Conservation (phyloP, 2,329 filamentous ascomycete genomes). For the Trichoderma harzianum region DNA sequence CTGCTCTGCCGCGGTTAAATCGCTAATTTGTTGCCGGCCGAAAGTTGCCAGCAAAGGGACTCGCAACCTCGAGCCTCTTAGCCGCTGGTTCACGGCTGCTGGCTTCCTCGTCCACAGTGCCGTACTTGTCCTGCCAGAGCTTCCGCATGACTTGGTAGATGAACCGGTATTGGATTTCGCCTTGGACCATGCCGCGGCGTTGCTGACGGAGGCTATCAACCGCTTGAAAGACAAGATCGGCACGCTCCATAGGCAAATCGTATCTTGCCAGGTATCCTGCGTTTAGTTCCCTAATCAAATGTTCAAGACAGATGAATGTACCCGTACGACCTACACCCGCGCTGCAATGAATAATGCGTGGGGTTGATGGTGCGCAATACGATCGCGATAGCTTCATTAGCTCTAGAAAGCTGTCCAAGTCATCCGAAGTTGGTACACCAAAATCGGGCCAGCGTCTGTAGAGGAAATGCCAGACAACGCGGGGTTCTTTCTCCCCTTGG, state of each 20-base stretch:
- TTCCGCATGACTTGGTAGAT: constrained; percentile 83
- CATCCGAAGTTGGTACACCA: constrained; percentile 68
- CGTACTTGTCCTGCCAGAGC: constrained; percentile 66
- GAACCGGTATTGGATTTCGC: constrained; percentile 78
- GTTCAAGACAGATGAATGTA: constrained; percentile 95
- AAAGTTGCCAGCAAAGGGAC: constrained; percentile 35
- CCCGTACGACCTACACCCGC: constrained; percentile 92
- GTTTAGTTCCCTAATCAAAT: constrained; percentile 78
- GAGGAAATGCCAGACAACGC: constrained; percentile 76
- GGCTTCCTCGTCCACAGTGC: constrained; percentile 33
- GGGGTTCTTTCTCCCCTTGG: constrained; percentile 43
- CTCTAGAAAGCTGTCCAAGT: constrained; percentile 64
- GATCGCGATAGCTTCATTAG: constrained; percentile 65
- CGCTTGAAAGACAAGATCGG: constrained; percentile 71
- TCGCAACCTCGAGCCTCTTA: constrained; percentile 52
- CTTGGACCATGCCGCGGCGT: constrained; percentile 93
- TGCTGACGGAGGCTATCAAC: constrained; percentile 82
- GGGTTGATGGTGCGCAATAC: constrained; percentile 52
- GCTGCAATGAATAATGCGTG: constrained; percentile 82
- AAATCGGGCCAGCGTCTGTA: constrained; percentile 92
- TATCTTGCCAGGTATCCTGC: constrained; percentile 62
- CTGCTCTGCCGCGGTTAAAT: constrained; percentile 8
- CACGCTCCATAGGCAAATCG: constrained; percentile 31
- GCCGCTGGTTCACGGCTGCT: constrained; percentile 44
- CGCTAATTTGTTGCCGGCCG: constrained; percentile 17